These are phyloP conservation scores for Ophiostoma ips DNA, from an alignment of 2,329 filamentous ascomycete genomes.

Conservation along the genomic window DNA sequence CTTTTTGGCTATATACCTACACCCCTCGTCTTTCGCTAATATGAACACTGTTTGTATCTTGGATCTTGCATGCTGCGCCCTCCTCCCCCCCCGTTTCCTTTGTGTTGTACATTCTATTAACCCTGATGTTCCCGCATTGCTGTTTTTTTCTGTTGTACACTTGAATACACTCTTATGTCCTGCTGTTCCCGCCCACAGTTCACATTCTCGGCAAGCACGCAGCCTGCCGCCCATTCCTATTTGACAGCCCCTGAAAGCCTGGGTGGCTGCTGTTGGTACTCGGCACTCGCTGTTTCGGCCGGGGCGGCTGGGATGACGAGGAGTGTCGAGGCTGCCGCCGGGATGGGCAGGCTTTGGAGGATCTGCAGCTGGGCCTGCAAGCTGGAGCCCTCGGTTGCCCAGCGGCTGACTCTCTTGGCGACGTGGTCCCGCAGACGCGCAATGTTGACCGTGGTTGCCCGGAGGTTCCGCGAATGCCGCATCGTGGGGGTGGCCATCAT, in stretches of 20 bases:
- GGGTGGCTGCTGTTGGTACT: not conserved
- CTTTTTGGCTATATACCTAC: slow-evolving; percentile 1
- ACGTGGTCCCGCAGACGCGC: slow-evolving; percentile 18
- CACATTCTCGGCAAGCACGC: too few relatives aligned
- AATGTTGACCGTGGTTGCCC: slow-evolving; percentile 11
- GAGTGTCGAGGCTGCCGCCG: not conserved
- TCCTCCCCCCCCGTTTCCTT: too few relatives aligned
- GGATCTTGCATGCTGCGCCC: too few relatives aligned
- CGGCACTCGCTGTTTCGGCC: not conserved
- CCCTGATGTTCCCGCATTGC: too few relatives aligned
- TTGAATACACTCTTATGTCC: not conserved
- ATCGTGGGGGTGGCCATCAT: slow-evolving; percentile 8
- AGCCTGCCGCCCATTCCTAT: too few relatives aligned
- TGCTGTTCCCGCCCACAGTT: not conserved
- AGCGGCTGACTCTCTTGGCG: slow-evolving; percentile 18
- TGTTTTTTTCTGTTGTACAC: not conserved
- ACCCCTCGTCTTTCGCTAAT: not conserved
- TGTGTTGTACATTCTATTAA: too few relatives aligned
- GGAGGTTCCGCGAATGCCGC: not conserved
- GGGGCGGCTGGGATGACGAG: not conserved
- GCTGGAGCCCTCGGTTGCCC: slow-evolving; percentile 21
- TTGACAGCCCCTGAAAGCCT: too few relatives aligned
- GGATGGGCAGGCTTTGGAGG: slow-evolving; percentile 9
- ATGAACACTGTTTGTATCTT: not conserved
- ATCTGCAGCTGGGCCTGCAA: slow-evolving; percentile 16